A percentile compares a stretch with the other conserved stretches of the same genome.
phyloP scores from a whole-genome alignment of 306 rosid genomes.

The Ceratonia siliqua region DNA sequence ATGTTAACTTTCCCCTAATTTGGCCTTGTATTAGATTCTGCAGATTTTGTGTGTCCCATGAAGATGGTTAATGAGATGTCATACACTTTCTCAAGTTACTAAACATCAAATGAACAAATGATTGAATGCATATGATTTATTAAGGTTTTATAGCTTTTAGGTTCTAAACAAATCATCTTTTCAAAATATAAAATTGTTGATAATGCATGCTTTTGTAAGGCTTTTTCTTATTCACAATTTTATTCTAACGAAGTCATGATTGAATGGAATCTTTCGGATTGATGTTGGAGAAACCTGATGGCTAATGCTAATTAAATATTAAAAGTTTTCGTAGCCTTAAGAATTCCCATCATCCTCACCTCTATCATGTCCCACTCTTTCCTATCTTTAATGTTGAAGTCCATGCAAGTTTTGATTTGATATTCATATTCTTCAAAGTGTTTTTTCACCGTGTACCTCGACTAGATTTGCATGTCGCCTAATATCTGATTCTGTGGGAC shows the following conservation, averaged over 20 bases:
- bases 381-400: slow-evolving; percentile 36
- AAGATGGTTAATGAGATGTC: slow-evolving; percentile 46
- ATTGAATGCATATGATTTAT: slow-evolving; percentile 39
- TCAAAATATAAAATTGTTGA: slow-evolving; percentile 31
- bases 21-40: slow-evolving; percentile 49
- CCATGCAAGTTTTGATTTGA: slow-evolving; percentile 34
- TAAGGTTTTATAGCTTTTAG: slow-evolving; percentile 45
- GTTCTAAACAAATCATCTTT: slow-evolving; percentile 37
- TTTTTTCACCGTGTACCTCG: slow-evolving; percentile 46
- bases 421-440: slow-evolving; percentile 26
- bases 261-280: slow-evolving; percentile 46
- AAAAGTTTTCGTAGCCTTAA: slow-evolving; percentile 22
- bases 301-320: slow-evolving; percentile 31
- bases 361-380: slow-evolving; percentile 38
- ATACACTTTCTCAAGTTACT: slow-evolving; percentile 24
- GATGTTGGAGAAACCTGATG: slow-evolving; percentile 30
- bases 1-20: slow-evolving; percentile 38
- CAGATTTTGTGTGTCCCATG: slow-evolving; percentile 48
- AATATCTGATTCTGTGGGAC: slow-evolving; percentile 54
- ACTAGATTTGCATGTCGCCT: slow-evolving; percentile 50
- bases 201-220: slow-evolving; percentile 37
- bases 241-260: slow-evolving; percentile 40
- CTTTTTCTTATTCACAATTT: slow-evolving; percentile 30
- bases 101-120: slow-evolving; percentile 38
- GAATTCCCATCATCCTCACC: slow-evolving; percentile 34